Base-by-base conservation (phyloP, 2,329 filamentous ascomycete genomes). In the Cadophora sp. region DNA sequence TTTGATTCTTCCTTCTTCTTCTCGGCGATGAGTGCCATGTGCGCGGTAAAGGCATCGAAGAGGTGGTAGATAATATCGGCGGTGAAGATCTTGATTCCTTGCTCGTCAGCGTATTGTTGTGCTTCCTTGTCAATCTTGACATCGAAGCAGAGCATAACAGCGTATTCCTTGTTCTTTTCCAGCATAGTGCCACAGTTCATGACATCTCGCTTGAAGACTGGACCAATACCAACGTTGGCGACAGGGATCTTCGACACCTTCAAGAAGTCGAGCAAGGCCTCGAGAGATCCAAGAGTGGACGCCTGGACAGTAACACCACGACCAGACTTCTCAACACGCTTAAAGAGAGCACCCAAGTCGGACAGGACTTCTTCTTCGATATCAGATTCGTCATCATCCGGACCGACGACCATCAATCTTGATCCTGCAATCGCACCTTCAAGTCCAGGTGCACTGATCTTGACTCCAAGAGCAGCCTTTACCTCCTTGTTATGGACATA, bases 401-500 rank as follows among this genome's bases (percentile, higher is more conserved):
- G 92, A 43, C 96, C 95, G 68, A 97, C 94, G 33, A 99, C 94
- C 75, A 99, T 88, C 74, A 99, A 84, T 73, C 96, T 90, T 22
- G 96, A 99, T 78, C 96, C 96, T 69, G 96, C 96, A 79, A 99
- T 98, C 73, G 96, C 96, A 69, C 93, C 91, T 79, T 99, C 96
- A 24, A 99, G 91, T 70, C 94, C 94, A 74, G 97, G 96, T 53
- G 95, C 96, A 70, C 94, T 94, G 78, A 99, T 98, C 87, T 99
- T 99, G 80, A 99, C 93, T 91, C 96, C 96, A 76, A 99, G 87
- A 9, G 96, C 94, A 22, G 96, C 96, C 85, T 97, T 99, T 82
- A 97, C 94, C 80, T 97, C 94, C 84, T 99, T 98, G 84, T 99
- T 97, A 84, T 99, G 96, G 36, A 99, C 95, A 76, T 99, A 99